Conservation (phyloP, 805 yeast genomes). For the Wickerhamomyces bisporus region DNA sequence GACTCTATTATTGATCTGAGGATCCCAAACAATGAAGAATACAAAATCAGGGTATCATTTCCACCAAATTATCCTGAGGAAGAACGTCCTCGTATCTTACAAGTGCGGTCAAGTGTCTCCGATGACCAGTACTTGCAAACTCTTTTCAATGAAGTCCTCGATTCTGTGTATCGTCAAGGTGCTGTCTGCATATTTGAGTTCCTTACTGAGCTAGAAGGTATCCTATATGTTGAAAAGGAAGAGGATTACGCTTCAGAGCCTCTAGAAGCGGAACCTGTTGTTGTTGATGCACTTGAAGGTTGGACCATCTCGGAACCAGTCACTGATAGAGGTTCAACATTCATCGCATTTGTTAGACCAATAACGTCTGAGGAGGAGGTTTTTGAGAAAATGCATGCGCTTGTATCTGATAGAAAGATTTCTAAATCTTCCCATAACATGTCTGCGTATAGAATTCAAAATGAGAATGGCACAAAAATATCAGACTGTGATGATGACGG, state of each 20-base stretch:
- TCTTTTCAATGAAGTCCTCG: slow-evolving; percentile 46
- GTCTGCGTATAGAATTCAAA: slow-evolving; percentile 77
- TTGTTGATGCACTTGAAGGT: slow-evolving; percentile 49
- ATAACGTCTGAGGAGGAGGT: slow-evolving; percentile 71
- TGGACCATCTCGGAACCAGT: slow-evolving; percentile 80
- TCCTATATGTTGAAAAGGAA: slow-evolving; percentile 34
- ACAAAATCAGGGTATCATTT: slow-evolving; percentile 63
- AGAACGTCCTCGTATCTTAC: slow-evolving; percentile 57
- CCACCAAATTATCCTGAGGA: slow-evolving; percentile 64
- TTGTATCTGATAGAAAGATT: slow-evolving; percentile 63
- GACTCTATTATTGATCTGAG: slow-evolving; percentile 39
- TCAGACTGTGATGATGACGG: slow-evolving; percentile 98
- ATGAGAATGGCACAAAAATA: slow-evolving; percentile 42
- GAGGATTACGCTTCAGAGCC: slow-evolving; percentile 4
- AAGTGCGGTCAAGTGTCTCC: slow-evolving; percentile 36
- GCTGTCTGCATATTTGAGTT: slow-evolving; percentile 79
- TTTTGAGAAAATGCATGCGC: slow-evolving; percentile 38
- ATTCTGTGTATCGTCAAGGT: slow-evolving; percentile 49
- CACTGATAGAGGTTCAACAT: slow-evolving; percentile 78
- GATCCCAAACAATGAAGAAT: slow-evolving; percentile 58
- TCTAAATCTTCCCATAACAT: slow-evolving; percentile 72
- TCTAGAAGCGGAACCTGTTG: slow-evolving; percentile 9
- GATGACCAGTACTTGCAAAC: slow-evolving; percentile 43
- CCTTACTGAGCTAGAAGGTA: slow-evolving; percentile 57
- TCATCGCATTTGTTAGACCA: slow-evolving; percentile 66